Evolutionary conservation across 164 flowering plant genomes (phyloP).

Genomic region (Magnolia changhungtana): DNA sequence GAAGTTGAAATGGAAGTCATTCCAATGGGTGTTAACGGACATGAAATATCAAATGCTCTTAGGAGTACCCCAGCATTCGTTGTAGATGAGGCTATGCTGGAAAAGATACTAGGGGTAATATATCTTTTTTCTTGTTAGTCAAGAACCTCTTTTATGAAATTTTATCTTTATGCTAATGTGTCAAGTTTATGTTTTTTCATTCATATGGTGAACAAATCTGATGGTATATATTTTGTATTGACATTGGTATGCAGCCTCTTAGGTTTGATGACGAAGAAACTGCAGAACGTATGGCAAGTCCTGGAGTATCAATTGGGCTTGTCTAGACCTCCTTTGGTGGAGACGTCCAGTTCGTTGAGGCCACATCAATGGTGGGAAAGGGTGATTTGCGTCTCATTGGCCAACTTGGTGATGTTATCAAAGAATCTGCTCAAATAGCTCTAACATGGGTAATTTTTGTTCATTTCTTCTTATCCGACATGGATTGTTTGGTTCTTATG

Average conservation of each 20-base stretch:
- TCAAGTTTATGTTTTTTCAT: neutral
- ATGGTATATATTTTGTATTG: neutral
- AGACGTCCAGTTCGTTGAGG: conserved; percentile 98
- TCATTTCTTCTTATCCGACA: too few species aligned
- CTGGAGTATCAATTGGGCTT: conserved; percentile 95
- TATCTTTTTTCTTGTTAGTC: neutral
- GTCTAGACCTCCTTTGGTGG: conserved; percentile 99
- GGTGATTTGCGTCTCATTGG: conserved; percentile 97
- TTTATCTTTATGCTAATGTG: too few species aligned
- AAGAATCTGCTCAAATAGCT: too few species aligned
- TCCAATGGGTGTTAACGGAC: conserved; percentile 68
- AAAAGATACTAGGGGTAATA: conserved; percentile 91
- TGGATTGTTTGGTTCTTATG: too few species aligned
- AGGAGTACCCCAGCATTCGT: conserved; percentile 54
- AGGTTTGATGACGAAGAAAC: conserved; percentile 90
- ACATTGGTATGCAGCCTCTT: conserved; percentile 70
- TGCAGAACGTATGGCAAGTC: conserved; percentile 83
- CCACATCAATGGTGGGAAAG: conserved; percentile 85
- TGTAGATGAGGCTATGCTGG: conserved; percentile 90
- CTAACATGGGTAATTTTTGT: too few species aligned
- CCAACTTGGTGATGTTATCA: conserved; percentile 97
- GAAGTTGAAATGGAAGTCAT: conserved; percentile 99
- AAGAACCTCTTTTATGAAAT: neutral
- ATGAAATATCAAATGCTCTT: conserved; percentile 76
- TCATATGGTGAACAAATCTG: too few species aligned